Evolutionary conservation across 1,139 yeast species (phyloP).

Genomic region (Suhomyces maxii): DNA sequence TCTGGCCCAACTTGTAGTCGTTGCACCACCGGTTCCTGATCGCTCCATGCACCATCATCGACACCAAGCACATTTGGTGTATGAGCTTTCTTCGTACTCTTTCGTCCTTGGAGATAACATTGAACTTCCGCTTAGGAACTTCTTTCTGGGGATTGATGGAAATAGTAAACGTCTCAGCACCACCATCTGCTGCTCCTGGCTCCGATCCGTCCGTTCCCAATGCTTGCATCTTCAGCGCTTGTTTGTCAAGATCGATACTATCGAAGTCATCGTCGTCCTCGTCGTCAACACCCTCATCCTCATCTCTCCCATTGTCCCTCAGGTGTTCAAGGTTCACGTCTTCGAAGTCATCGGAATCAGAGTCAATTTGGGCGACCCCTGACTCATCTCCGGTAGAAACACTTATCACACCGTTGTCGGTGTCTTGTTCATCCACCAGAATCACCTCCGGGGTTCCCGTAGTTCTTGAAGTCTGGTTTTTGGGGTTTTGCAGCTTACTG

Average conservation of each 20-base stretch:
- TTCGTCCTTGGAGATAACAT: slow-evolving; percentile 54
- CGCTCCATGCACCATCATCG: slow-evolving; percentile 65
- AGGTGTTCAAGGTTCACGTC: slow-evolving; percentile 17
- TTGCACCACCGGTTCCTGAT: slow-evolving; percentile 76
- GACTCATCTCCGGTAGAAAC: not conserved
- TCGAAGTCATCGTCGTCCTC: slow-evolving; percentile 37
- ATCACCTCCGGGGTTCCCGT: not conserved
- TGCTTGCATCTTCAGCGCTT: not conserved
- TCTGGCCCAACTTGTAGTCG: slow-evolving; percentile 40
- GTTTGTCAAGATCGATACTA: slow-evolving; percentile 27
- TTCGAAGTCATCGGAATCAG: slow-evolving; percentile 12
- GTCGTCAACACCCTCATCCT: slow-evolving; percentile 25
- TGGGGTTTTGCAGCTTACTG: not conserved
- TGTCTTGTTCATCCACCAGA: not conserved
- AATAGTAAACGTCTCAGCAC: slow-evolving; percentile 25
- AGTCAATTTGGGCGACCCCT: not conserved
- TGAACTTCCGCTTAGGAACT: slow-evolving; percentile 16
- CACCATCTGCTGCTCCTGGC: not conserved
- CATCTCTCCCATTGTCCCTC: not conserved
- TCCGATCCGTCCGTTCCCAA: not conserved
- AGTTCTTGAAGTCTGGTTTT: not conserved
- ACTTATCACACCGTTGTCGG: not conserved
- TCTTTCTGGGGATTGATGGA: slow-evolving; percentile 20
- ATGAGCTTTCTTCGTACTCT: slow-evolving; percentile 47
- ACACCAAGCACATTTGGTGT: slow-evolving; percentile 61